A percentile compares a stretch with the other conserved stretches of the same genome.
These are phyloP conservation scores for Spizellomyces sp. DNA, from an alignment of 192 early-diverging fungal species.

Conservation along the genomic window DNA sequence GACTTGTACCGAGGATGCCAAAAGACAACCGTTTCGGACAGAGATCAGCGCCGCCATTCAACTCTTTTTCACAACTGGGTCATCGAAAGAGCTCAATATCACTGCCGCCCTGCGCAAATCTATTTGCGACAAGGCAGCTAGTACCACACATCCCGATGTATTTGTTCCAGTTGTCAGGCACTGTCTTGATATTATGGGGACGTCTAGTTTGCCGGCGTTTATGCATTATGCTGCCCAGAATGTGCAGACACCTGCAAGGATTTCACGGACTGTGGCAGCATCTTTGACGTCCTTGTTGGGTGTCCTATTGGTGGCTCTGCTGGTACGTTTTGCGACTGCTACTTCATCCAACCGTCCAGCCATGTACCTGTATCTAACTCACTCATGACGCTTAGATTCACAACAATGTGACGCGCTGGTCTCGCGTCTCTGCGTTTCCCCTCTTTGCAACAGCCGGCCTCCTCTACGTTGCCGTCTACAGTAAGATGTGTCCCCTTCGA, in stretches of 20 bases:
- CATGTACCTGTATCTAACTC: neutral
- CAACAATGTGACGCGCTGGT: neutral
- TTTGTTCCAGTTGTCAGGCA: slow-evolving; percentile 9
- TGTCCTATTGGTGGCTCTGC: neutral
- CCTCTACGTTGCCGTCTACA: neutral
- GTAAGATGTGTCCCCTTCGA: neutral
- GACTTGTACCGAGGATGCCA: no score
- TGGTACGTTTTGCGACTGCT: slow-evolving; percentile 6
- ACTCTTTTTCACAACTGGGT: neutral
- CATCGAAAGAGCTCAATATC: slow-evolving; percentile 2
- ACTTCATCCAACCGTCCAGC: neutral
- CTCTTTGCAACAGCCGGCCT: neutral
- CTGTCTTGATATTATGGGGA: slow-evolving; percentile 9
- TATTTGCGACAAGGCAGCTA: neutral
- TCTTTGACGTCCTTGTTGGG: neutral
- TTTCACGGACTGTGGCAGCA: neutral
- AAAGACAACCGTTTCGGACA: slow-evolving; percentile 5
- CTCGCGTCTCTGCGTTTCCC: neutral
- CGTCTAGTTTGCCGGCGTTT: slow-evolving; percentile 8
- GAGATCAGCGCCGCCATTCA: slow-evolving; percentile 6
- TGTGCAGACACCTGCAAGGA: neutral
- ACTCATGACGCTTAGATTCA: neutral
- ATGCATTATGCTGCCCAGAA: neutral
- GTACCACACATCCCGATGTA: slow-evolving; percentile 15
- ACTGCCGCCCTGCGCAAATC: neutral